Conservation (phyloP, 139 green algal genomes). For the Tetraselmis striata region DNA sequence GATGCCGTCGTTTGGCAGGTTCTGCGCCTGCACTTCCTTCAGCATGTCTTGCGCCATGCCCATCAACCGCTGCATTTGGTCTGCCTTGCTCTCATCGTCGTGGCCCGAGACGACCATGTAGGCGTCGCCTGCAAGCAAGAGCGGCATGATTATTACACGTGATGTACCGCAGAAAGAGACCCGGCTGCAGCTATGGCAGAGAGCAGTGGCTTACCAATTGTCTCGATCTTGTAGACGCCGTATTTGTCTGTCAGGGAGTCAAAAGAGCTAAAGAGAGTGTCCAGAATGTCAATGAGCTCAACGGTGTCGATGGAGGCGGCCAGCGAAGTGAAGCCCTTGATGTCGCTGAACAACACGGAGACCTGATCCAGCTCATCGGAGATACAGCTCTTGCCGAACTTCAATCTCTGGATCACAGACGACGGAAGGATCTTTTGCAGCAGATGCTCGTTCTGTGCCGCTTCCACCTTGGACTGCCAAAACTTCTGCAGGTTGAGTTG, state of each 20-base stretch:
- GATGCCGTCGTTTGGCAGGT: slow-evolving; percentile 23
- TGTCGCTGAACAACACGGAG: not conserved
- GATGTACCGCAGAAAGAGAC: too few relatives aligned
- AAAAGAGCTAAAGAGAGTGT: slow-evolving; percentile 15
- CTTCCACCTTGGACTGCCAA: not conserved
- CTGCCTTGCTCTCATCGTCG: slow-evolving; percentile 29
- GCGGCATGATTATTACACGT: too few relatives aligned
- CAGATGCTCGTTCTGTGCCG: not conserved
- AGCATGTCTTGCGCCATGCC: slow-evolving; percentile 42
- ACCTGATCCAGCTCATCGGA: not conserved
- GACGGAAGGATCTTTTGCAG: not conserved
- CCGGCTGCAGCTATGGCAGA: too few relatives aligned
- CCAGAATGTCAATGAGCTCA: not conserved
- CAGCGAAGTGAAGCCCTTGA: not conserved
- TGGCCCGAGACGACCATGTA: slow-evolving; percentile 47
- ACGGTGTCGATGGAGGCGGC: not conserved
- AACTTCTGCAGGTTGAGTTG: not conserved
- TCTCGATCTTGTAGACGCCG: slow-evolving; percentile 46
- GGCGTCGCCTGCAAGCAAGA: slow-evolving; percentile 21
- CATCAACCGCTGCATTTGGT: slow-evolving; percentile 29
- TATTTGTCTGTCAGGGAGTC: slow-evolving; percentile 41
- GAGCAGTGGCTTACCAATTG: slow-evolving; percentile 23
- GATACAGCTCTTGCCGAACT: not conserved
- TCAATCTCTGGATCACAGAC: not conserved
- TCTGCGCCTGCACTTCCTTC: slow-evolving; percentile 33